These are phyloP conservation scores for Phytophthora pini DNA, from an alignment of 352 stramenopile genomes.

Conservation along the genomic window DNA sequence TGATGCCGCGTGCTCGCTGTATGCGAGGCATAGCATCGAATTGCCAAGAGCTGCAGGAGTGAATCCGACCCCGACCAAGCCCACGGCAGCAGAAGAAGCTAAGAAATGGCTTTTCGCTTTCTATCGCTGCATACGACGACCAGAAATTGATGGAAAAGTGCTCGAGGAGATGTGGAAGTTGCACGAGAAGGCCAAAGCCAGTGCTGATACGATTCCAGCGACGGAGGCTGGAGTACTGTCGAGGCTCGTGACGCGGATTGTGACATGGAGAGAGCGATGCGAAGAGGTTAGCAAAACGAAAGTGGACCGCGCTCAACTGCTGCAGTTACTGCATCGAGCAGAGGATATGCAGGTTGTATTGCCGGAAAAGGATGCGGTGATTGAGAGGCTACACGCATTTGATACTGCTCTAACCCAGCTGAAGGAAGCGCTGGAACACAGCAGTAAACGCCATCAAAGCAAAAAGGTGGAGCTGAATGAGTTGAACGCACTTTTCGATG, in stretches of 20 bases:
- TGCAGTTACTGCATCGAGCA: constrained; percentile 60
- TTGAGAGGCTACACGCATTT: constrained; percentile 56
- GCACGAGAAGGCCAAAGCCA: constrained; percentile 34
- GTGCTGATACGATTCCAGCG: constrained; percentile 31
- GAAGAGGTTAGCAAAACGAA: constrained; percentile 31
- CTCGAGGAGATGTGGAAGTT: constrained; percentile 58
- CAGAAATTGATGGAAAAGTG: constrained; percentile 41
- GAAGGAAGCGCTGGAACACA: constrained; percentile 72
- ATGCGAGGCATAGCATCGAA: constrained; percentile 84
- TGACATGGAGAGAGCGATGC: constrained; percentile 57
- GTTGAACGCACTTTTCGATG: constrained; percentile 58
- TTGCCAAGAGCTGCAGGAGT: constrained; percentile 39
- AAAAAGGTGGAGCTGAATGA: constrained; percentile 67
- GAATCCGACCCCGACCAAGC: constrained; percentile 17
- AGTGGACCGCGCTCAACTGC: constrained; percentile 56
- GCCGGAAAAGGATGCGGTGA: constrained; percentile 43
- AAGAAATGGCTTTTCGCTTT: constrained; percentile 70
- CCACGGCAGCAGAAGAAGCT: constrained; percentile 44
- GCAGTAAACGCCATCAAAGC: constrained; percentile 65
- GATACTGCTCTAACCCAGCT: constrained; percentile 62
- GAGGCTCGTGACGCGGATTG: constrained; percentile 58
- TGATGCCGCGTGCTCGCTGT: constrained; percentile 82
- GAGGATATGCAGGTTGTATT: constrained; percentile 65
- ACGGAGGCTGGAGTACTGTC: constrained; percentile 69
- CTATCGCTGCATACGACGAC: constrained; percentile 64